phyloP scores from a whole-genome alignment of 1,284 basidiomycete species.

The Sporisorium iseilematis-ciliati region DNA sequence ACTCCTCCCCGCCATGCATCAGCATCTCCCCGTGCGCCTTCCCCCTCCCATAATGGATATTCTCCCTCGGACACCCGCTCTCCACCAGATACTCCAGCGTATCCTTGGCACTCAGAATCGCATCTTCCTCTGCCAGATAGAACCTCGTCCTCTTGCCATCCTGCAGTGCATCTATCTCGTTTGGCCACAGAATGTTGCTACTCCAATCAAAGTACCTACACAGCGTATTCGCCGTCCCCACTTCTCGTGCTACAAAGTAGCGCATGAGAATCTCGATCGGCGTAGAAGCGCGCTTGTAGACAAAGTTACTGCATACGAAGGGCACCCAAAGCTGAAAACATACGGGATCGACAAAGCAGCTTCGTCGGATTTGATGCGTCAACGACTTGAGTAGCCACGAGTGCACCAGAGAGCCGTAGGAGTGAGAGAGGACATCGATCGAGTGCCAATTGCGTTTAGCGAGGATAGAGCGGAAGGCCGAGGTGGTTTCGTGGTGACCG shows the following conservation, averaged over 20 bases:
- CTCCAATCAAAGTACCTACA: conserved; percentile 65
- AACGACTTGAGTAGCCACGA: conserved; percentile 64
- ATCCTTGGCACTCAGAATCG: conserved; percentile 53
- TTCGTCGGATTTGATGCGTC: conserved; percentile 37
- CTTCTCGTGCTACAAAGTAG: conserved; percentile 63
- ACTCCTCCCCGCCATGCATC: conserved; percentile 53
- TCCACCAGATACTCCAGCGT: conserved; percentile 55
- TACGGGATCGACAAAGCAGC: conserved; percentile 66
- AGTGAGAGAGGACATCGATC: conserved; percentile 64
- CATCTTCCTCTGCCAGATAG: conserved; percentile 60
- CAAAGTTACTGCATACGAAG: conserved; percentile 60
- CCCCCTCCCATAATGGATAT: conserved; percentile 29
- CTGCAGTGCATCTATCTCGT: conserved; percentile 53
- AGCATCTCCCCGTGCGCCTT: conserved; percentile 58
- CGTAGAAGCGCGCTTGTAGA: conserved; percentile 57
- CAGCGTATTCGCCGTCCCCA: conserved; percentile 59
- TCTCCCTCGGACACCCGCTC: conserved; percentile 46
- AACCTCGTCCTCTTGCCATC: conserved; percentile 43
- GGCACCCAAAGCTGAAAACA: conserved; percentile 66
- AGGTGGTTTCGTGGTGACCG: conserved; percentile 55
- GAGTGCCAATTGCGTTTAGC: conserved; percentile 32
- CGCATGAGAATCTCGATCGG: conserved; percentile 62
- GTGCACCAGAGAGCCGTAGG: conserved; percentile 64
- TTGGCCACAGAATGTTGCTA: conserved; percentile 62
- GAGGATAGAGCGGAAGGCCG: conserved; percentile 48